phyloP scores from a whole-genome alignment of 202 grass and related monocot species.

The Cymbopogon flexuosus region DNA sequence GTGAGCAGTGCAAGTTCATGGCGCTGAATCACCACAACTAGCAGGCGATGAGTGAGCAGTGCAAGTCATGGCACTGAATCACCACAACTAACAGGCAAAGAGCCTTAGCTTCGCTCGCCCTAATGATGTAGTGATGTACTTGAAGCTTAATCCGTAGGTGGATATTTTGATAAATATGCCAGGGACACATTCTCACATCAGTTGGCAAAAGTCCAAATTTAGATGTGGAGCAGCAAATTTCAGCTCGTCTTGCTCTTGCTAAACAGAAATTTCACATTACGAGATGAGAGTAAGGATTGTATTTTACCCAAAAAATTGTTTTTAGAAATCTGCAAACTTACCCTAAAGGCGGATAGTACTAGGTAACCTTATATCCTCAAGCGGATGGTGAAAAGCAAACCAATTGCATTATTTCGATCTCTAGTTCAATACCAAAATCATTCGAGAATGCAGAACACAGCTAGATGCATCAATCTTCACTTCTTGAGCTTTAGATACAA shows the following conservation, averaged over 20 bases:
- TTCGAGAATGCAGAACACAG: neutral
- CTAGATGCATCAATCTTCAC: neutral
- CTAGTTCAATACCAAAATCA: neutral
- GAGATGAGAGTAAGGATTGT: neutral
- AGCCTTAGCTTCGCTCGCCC: neutral
- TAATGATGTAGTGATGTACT: slow-evolving; percentile 24
- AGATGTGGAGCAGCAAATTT: neutral
- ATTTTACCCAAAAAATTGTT: neutral
- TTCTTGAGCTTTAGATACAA: neutral
- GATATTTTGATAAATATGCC: neutral
- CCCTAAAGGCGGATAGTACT: no score
- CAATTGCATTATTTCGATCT: no score
- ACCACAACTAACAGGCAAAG: slow-evolving; percentile 24
- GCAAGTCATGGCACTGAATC: slow-evolving; percentile 78
- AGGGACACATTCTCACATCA: neutral
- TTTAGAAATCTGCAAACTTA: no score
- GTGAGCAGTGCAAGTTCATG: slow-evolving; percentile 94
- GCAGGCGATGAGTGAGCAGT: slow-evolving; percentile 51
- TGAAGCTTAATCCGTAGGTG: neutral
- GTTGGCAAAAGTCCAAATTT: neutral
- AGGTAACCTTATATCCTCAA: no score
- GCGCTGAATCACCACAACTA: slow-evolving; percentile 45
- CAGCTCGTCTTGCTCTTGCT: neutral
- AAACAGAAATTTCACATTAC: neutral
- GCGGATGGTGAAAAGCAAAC: no score